These are phyloP conservation scores for Dalbergia cultrata DNA, from an alignment of 306 rosid species.

Conservation along the genomic window DNA sequence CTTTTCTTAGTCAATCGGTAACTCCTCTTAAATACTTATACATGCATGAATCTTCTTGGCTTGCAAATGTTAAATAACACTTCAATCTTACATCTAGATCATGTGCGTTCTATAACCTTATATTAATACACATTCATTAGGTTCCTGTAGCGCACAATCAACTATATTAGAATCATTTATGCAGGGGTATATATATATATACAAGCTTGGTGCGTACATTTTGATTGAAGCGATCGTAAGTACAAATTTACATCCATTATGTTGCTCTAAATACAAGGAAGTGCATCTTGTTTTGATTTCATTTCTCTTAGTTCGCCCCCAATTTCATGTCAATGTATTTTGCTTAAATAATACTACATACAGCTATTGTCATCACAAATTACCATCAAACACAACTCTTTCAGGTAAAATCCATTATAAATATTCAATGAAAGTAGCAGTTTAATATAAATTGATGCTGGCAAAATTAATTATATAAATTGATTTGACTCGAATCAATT, in stretches of 20 bases:
- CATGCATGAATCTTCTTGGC: constrained; percentile 22
- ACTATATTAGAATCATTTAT: background rate
- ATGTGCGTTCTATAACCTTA: constrained; percentile 32
- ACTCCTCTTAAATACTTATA: background rate
- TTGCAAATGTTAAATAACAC: background rate
- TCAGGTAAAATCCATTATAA: background rate
- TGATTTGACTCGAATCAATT: too few relatives aligned
- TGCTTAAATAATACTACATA: background rate
- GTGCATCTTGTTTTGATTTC: background rate
- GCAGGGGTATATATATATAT: background rate
- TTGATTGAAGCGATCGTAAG: background rate
- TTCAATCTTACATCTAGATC: constrained; percentile 39
- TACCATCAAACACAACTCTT: background rate
- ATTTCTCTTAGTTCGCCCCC: background rate
- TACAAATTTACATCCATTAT: too few relatives aligned
- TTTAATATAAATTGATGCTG: background rate
- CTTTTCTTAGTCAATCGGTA: background rate
- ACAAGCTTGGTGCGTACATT: background rate
- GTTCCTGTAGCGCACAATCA: background rate
- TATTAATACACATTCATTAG: background rate
- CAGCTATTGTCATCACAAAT: background rate
- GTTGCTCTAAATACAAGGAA: background rate
- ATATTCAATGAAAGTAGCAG: background rate
- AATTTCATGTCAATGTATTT: background rate
- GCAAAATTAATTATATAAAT: too few relatives aligned